Conservation (phyloP, 768 basidiomycete species). For the Suillus luteus region DNA sequence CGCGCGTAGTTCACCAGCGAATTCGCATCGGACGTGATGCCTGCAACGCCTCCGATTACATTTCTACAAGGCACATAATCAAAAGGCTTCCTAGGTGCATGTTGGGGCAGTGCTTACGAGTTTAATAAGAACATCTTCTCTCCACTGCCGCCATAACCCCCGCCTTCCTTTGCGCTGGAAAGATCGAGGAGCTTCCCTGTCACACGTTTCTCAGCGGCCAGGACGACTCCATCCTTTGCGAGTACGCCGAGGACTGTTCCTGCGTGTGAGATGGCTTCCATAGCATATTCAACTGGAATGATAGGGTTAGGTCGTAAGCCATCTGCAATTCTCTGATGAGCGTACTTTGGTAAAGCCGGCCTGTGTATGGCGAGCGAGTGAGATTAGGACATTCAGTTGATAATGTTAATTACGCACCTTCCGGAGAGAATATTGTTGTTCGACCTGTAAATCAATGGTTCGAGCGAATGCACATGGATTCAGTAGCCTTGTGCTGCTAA, state of each 20-base stretch:
- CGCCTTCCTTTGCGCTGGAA: slow-evolving; percentile 76
- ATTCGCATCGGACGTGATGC: slow-evolving; percentile 96
- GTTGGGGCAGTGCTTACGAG: slow-evolving; percentile 52
- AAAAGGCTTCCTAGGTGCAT: background rate
- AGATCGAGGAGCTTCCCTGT: slow-evolving; percentile 97
- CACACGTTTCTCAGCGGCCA: slow-evolving; percentile 97
- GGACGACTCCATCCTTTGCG: slow-evolving; percentile 87
- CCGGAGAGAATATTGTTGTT: slow-evolving; percentile 99
- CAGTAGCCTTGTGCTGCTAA: slow-evolving; percentile 7
- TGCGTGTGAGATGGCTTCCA: slow-evolving; percentile 98
- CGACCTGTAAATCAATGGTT: slow-evolving; percentile 57
- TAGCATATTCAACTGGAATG: slow-evolving; percentile 92
- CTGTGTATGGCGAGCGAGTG: slow-evolving; percentile 41
- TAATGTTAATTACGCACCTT: slow-evolving; percentile 56
- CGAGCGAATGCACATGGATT: slow-evolving; percentile 17
- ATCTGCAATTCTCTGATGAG: slow-evolving; percentile 7
- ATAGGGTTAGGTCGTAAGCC: slow-evolving; percentile 10
- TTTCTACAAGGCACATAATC: slow-evolving; percentile 55
- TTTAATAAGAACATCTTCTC: slow-evolving; percentile 98
- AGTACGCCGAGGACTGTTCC: slow-evolving; percentile 92
- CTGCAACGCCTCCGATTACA: slow-evolving; percentile 93
- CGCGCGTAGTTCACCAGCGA: slow-evolving; percentile 95
- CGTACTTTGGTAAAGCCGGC: slow-evolving; percentile 95
- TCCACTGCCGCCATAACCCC: slow-evolving; percentile 89
- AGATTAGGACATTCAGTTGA: slow-evolving; percentile 14